Conservation (phyloP, 495 filamentous ascomycete genomes). For the Penicillium pulvis region DNA sequence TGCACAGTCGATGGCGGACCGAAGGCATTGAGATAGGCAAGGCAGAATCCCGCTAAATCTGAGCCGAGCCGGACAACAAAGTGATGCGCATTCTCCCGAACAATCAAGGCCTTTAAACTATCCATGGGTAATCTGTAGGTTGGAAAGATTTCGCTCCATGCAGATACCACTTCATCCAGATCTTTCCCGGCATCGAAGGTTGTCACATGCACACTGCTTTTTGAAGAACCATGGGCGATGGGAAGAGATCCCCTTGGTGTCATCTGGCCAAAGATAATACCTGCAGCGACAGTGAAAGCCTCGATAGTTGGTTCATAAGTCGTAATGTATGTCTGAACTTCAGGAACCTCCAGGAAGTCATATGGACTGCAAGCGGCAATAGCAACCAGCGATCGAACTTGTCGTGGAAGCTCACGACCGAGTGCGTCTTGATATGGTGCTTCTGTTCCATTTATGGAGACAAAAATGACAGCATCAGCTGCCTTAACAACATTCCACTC, state of each 20-base stretch:
- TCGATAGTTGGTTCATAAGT: conserved; percentile 53
- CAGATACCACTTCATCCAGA: conserved; percentile 27
- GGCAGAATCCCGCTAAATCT: conserved; percentile 45
- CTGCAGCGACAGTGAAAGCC: conserved; percentile 43
- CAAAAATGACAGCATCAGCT: conserved; percentile 45
- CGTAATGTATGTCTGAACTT: conserved; percentile 47
- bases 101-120: conserved; percentile 33
- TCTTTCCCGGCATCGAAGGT: conserved; percentile 30
- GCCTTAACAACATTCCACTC: conserved; percentile 34
- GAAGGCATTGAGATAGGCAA: conserved; percentile 37
- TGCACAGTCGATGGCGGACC: conserved; percentile 29
- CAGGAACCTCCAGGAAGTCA: conserved; percentile 46
- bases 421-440: conserved; percentile 42
- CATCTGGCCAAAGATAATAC: conserved; percentile 43
- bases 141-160: conserved; percentile 48
- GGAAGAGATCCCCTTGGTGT: conserved; percentile 39
- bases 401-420: conserved; percentile 36
- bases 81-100: conserved; percentile 31
- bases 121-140: conserved; percentile 37
- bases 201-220: conserved; percentile 21
- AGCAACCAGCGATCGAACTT: conserved; percentile 33
- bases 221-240: conserved; percentile 26
- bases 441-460: conserved; percentile 46
- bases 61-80: conserved; percentile 35
- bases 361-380: conserved; percentile 52